Percentiles rank a stretch among this genome's conserved stretches.
Conservation (phyloP, 2,329 filamentous ascomycete species). For the Neonectria neomacrospora region DNA sequence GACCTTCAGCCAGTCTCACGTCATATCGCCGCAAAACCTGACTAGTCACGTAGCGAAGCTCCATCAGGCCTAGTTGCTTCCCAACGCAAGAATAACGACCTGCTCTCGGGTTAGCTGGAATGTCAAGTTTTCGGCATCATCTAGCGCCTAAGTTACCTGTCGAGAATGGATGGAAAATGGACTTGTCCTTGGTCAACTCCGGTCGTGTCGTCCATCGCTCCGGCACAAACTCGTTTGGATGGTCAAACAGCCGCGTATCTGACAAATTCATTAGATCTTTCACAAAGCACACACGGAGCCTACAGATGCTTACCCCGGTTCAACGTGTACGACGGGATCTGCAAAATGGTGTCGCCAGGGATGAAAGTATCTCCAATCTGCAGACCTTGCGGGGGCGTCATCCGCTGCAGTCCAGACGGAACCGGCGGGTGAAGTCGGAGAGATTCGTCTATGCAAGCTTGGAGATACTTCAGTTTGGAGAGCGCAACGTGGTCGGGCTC, state of each 20-base stretch:
- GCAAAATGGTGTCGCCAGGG: conserved; percentile 11
- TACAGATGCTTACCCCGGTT: conserved; percentile 26
- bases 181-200: conserved; percentile 22
- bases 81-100: conserved; percentile 32
- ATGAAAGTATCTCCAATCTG: conserved; percentile 13
- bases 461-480: conserved; percentile 25
- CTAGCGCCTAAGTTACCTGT: conserved; percentile 20
- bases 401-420: conserved; percentile 19
- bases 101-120: neutral
- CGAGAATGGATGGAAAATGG: conserved; percentile 26
- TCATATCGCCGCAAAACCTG: conserved; percentile 28
- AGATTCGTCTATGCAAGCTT: conserved; percentile 35
- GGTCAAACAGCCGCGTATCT: conserved; percentile 30
- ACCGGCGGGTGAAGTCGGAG: conserved; percentile 32
- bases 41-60: conserved; percentile 27
- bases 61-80: conserved; percentile 36
- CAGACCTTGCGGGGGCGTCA: conserved; percentile 4
- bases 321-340: conserved; percentile 9
- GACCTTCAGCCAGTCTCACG: conserved; percentile 4
- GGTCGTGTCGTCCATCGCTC: conserved; percentile 32
- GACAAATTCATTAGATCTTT: neutral
- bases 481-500: conserved; percentile 1
- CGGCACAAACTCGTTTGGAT: conserved; percentile 29
- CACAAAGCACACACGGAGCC: too few species aligned
- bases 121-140: neutral